Evolutionary conservation across 306 rosid genomes (phyloP).

Genomic region (Lagenaria siceraria): DNA sequence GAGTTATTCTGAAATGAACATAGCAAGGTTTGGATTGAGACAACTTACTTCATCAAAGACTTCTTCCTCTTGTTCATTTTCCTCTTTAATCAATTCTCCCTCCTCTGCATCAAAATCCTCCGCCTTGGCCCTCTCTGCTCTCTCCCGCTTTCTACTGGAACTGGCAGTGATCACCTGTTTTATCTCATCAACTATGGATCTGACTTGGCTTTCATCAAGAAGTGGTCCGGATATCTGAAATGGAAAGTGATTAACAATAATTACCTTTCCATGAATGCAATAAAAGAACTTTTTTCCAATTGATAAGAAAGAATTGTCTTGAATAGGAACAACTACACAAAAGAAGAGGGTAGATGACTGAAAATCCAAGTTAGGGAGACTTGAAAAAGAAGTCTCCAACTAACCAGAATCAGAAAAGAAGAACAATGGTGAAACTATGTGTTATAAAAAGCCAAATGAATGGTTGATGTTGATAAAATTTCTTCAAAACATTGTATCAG

Average conservation of each 20-base stretch:
- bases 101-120: slow-evolving; percentile 98
- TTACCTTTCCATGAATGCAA: background rate
- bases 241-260: slow-evolving; percentile 1
- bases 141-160: slow-evolving; percentile 78
- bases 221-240: slow-evolving; percentile 75
- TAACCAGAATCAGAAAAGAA: background rate
- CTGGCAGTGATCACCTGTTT: slow-evolving; percentile 92
- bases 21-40: background rate
- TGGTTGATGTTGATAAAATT: background rate
- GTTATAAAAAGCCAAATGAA: background rate
- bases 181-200: slow-evolving; percentile 73
- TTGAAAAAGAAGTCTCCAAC: background rate
- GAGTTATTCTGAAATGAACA: background rate
- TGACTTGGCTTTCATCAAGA: slow-evolving; percentile 84
- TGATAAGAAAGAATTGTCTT: background rate
- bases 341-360: background rate
- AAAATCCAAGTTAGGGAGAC: background rate
- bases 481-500: background rate
- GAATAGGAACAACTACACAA: background rate
- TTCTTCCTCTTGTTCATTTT: slow-evolving; percentile 99
- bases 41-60: slow-evolving; percentile 89
- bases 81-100: slow-evolving; percentile 80
- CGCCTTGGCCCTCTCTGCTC: slow-evolving; percentile 76
- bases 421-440: background rate
- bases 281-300: background rate